Evolutionary conservation across 1,284 basidiomycete species (phyloP).

Genomic region (Irpex sp.): DNA sequence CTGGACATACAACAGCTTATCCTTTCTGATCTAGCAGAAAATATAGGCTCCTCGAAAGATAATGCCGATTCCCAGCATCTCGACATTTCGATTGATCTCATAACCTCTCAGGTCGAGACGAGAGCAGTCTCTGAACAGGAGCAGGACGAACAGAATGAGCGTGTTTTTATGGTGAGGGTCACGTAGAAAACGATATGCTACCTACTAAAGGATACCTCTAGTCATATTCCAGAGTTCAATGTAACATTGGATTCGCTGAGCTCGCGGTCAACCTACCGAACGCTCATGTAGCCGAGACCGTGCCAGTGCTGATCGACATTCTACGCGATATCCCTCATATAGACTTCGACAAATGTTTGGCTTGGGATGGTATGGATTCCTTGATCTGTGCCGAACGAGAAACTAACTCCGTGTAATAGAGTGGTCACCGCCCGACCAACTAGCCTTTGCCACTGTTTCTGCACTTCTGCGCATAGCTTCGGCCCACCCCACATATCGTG

Average conservation of each 20-base stretch:
- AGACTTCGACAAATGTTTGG: slow-evolving; percentile 73
- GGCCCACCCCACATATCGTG: slow-evolving; percentile 44
- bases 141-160: slow-evolving; percentile 18
- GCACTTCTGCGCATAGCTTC: slow-evolving; percentile 69
- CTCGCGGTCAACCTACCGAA: slow-evolving; percentile 63
- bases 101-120: slow-evolving; percentile 59
- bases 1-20: slow-evolving; percentile 81
- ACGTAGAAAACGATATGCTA: neutral
- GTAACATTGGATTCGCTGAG: slow-evolving; percentile 77
- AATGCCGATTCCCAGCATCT: slow-evolving; percentile 30
- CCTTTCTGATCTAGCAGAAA: slow-evolving; percentile 74
- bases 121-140: slow-evolving; percentile 25
- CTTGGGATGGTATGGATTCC: slow-evolving; percentile 61
- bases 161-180: slow-evolving; percentile 13
- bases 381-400: neutral
- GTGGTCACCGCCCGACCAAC: slow-evolving; percentile 80
- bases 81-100: slow-evolving; percentile 47
- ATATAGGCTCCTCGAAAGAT: slow-evolving; percentile 48
- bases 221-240: slow-evolving; percentile 65
- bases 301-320: slow-evolving; percentile 60
- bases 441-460: slow-evolving; percentile 72
- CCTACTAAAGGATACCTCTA: slow-evolving; percentile 14
- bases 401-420: slow-evolving; percentile 36
- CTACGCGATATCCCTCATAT: slow-evolving; percentile 67
- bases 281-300: slow-evolving; percentile 44